Evolutionary conservation across 1,139 yeast genomes (phyloP).

Genomic region (Hyphopichia burtonii): DNA sequence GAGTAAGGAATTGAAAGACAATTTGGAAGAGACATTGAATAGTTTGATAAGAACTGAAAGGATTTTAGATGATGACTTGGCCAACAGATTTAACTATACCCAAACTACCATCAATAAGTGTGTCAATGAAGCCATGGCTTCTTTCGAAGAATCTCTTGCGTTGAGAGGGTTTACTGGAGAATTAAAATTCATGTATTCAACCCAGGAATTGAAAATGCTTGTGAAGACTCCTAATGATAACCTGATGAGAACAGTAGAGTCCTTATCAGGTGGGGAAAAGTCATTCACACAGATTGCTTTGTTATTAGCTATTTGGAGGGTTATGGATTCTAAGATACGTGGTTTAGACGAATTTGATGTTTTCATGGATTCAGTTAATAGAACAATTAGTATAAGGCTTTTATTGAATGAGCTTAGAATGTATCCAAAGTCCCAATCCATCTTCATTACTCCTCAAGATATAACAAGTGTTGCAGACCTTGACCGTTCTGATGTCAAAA

Average conservation of each 20-base stretch:
- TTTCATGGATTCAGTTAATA: slow-evolving; percentile 92
- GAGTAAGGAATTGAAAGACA: slow-evolving; percentile 26
- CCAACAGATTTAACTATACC: slow-evolving; percentile 50
- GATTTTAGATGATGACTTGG: slow-evolving; percentile 34
- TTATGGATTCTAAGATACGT: slow-evolving; percentile 82
- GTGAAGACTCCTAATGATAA: slow-evolving; percentile 63
- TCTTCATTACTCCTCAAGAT: slow-evolving; percentile 93
- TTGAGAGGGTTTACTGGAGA: slow-evolving; percentile 77
- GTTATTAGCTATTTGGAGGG: slow-evolving; percentile 86
- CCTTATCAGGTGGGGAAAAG: slow-evolving; percentile 95
- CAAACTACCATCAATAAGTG: slow-evolving; percentile 41
- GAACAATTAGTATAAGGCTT: slow-evolving; percentile 75
- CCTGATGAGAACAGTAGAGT: slow-evolving; percentile 67
- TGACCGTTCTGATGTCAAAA: slow-evolving; percentile 59
- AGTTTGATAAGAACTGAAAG: slow-evolving; percentile 23
- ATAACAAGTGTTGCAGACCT: slow-evolving; percentile 75
- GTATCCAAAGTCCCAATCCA: slow-evolving; percentile 72
- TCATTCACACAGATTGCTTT: slow-evolving; percentile 91
- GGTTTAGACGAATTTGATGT: slow-evolving; percentile 98
- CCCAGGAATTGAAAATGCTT: slow-evolving; percentile 50
- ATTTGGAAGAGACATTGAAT: slow-evolving; percentile 23
- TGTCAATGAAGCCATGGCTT: slow-evolving; percentile 33
- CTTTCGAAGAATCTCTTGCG: slow-evolving; percentile 59
- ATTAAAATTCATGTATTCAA: slow-evolving; percentile 57
- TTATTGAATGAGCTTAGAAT: slow-evolving; percentile 67